These are phyloP conservation scores for Forsythia viridissima DNA, from an alignment of 257 asterid species.

Conservation along the genomic window DNA sequence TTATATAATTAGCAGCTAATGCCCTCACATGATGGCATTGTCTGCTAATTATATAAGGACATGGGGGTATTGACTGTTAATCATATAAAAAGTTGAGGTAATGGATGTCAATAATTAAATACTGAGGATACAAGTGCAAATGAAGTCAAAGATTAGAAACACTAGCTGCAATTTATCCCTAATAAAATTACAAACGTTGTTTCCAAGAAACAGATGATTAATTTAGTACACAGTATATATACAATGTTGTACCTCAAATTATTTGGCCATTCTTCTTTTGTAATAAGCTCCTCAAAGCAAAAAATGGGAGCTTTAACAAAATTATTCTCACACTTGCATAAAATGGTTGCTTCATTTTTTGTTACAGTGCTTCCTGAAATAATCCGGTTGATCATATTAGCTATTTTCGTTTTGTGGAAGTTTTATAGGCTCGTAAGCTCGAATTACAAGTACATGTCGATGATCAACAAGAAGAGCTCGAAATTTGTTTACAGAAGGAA, in stretches of 20 bases:
- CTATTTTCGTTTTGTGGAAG: slow-evolving; percentile 23
- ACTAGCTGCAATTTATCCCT: too few species aligned
- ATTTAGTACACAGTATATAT: not conserved
- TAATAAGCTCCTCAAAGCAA: not conserved
- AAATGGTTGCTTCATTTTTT: slow-evolving; percentile 26
- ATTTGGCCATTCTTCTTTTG: not conserved
- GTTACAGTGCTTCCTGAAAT: slow-evolving; percentile 41
- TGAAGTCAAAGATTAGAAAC: not conserved
- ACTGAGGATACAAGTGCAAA: not conserved
- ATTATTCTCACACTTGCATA: slow-evolving; percentile 25
- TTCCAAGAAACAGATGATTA: not conserved
- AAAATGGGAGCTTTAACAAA: slow-evolving; percentile 42
- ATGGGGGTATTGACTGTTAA: too few species aligned
- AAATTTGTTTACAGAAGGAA: slow-evolving; percentile 30
- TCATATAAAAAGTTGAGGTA: too few species aligned
- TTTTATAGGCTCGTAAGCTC: slow-evolving; percentile 14
- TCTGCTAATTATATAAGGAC: too few species aligned
- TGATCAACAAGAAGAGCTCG: slow-evolving; percentile 41
- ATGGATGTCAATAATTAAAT: too few species aligned
- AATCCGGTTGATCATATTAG: slow-evolving; percentile 32
- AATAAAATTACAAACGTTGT: not conserved
- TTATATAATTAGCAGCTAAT: too few species aligned
- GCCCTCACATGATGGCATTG: too few species aligned
- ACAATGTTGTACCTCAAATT: not conserved
- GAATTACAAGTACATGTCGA: slow-evolving; percentile 30